Evolutionary conservation across 768 basidiomycete species (phyloP).

Genomic region (Cantharellus cinnabarinus): DNA sequence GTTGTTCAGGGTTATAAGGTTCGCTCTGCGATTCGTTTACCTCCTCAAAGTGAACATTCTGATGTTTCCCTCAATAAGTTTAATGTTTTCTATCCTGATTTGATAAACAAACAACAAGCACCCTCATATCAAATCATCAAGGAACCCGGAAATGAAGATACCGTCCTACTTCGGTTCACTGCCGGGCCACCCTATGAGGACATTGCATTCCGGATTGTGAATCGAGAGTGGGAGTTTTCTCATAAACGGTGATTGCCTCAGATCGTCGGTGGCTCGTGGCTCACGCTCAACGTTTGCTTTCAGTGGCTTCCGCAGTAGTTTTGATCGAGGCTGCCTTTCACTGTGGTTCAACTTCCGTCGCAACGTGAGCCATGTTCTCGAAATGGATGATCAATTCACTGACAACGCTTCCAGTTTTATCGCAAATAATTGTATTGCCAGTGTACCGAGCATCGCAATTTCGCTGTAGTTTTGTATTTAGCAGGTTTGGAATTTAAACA

Average conservation of each 20-base stretch:
- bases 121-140: conserved; percentile 93
- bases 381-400: conserved; percentile 10
- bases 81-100: conserved; percentile 97
- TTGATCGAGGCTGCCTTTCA: conserved; percentile 89
- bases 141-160: conserved; percentile 88
- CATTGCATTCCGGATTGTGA: conserved; percentile 94
- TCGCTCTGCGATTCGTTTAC: conserved; percentile 8
- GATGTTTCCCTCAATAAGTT: conserved; percentile 26
- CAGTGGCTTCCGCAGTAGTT: conserved; percentile 91
- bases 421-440: conserved; percentile 32
- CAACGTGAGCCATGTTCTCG: conserved; percentile 36
- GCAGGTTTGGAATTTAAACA: too few relatives aligned
- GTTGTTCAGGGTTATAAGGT: conserved; percentile 98
- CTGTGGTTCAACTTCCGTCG: conserved; percentile 93
- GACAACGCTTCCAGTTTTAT: conserved; percentile 38
- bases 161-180: conserved; percentile 78
- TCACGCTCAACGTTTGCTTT: not conserved
- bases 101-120: conserved; percentile 94
- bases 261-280: not conserved
- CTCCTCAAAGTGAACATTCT: conserved; percentile 9
- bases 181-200: conserved; percentile 98
- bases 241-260: conserved; percentile 55
- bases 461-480: not conserved
- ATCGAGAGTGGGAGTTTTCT: conserved; percentile 95
- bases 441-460: not conserved